Base-by-base conservation (phyloP, 108 stramenopile genomes). In the Conticribra guillardii region DNA sequence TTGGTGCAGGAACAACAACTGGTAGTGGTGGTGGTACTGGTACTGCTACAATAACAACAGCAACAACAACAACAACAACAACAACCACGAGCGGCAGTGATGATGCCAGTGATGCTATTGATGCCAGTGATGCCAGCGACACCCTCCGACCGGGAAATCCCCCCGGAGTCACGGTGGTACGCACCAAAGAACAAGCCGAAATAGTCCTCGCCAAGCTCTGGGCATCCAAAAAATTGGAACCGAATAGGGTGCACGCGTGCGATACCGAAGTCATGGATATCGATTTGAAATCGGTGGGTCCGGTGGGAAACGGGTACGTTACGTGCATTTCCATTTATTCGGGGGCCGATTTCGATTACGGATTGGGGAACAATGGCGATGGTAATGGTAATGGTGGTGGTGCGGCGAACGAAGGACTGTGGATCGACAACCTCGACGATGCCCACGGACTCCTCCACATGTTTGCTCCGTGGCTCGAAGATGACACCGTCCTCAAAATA, bases 261-360 rank as follows among this genome's bases (percentile, higher is more conserved):
- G 99, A 99, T 88, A 99, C 99, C 26, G 99, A 99, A 82, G 98
- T 99, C 46, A 96, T 96, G 86, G 91, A 94, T 54, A 96, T 99
- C 74, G 95, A 96, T 71, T 58, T 98, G 4, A 82, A 82, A 17
- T 62, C 64, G 28, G 83, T 88, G 17, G 94, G 96, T 21, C 98
- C 98, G 8, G 90, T 99, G 11, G 97, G 97, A 0, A 95, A 98
- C 79, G 99, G 99, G 2, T 86, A 92, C 41, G 96, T 98, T n/a
- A 98, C 96, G 1, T 98, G 99, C 71, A 54, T 92, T 4, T 94
- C 96, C 23, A 73, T 98, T 9, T 98, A 96, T 65, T 79, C 80
- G 19, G 97, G 97, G 44, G 89, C 91, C 50, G 89, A 90, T 51
- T 92, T 97, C 65, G 97, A 97, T 71, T 97, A 91, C 76, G 96